Evolutionary conservation across 2,329 filamentous ascomycete genomes (phyloP).

Genomic region (Sphaerulina populicola): DNA sequence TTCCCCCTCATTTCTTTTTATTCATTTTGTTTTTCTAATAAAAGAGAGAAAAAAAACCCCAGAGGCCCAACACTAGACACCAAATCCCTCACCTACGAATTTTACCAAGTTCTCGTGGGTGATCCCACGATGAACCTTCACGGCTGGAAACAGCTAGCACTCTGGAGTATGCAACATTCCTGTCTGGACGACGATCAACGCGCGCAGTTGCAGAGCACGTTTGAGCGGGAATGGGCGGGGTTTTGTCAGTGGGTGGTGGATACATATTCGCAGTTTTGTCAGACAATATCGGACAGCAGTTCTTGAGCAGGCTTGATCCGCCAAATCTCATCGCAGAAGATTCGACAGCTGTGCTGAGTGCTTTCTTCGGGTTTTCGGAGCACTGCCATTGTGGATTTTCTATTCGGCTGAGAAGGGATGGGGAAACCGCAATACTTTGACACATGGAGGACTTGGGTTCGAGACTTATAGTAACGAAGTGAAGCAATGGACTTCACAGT

Average conservation of each 20-base stretch:
- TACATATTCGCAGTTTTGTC: neutral
- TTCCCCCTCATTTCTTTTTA: too few relatives aligned
- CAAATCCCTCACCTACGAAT: conserved; percentile 65
- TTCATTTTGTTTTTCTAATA: too few relatives aligned
- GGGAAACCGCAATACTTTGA: neutral
- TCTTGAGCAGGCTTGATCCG: neutral
- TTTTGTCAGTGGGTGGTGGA: conserved; percentile 41
- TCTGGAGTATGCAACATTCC: conserved; percentile 42
- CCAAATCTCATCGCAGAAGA: conserved; percentile 5
- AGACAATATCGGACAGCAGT: neutral
- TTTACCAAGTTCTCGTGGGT: conserved; percentile 67
- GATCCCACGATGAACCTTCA: conserved; percentile 57
- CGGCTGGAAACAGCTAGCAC: conserved; percentile 58
- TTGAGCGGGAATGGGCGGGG: conserved; percentile 49
- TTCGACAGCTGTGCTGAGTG: neutral
- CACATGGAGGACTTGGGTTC: neutral
- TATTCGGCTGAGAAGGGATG: neutral
- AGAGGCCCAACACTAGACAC: conserved; percentile 35
- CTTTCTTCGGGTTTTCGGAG: neutral
- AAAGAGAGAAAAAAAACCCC: too few relatives aligned
- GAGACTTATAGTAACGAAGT: neutral
- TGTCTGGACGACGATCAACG: conserved; percentile 37
- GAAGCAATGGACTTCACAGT: neutral
- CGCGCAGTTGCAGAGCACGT: conserved; percentile 37
- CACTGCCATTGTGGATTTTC: neutral